Conservation (phyloP, 108 stramenopile species). For the Skeletonema tropicum region DNA sequence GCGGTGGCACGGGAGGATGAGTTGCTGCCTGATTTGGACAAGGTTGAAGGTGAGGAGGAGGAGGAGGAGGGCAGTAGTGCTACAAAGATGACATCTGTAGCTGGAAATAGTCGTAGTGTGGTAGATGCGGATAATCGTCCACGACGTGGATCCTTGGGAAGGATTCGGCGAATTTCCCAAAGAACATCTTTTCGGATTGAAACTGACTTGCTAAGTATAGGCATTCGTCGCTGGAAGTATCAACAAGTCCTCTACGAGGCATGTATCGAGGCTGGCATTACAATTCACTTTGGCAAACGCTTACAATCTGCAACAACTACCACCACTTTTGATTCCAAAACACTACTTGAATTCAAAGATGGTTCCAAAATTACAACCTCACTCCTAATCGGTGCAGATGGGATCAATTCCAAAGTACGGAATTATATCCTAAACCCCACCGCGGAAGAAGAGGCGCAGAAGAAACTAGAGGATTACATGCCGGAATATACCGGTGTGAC, state of each 20-base stretch:
- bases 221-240: slow-evolving; percentile 67
- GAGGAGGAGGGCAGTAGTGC: background rate
- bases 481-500: slow-evolving; percentile 53
- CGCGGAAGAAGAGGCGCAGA: slow-evolving; percentile 13
- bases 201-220: slow-evolving; percentile 50
- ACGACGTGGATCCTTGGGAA: slow-evolving; percentile 30
- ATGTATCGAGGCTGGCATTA: slow-evolving; percentile 39
- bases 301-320: slow-evolving; percentile 6
- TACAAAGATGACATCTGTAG: background rate
- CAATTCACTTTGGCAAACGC: slow-evolving; percentile 59
- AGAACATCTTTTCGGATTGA: slow-evolving; percentile 26
- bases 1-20: slow-evolving; percentile 59
- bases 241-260: slow-evolving; percentile 59
- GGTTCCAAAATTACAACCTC: slow-evolving; percentile 42
- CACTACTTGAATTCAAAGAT: slow-evolving; percentile 53
- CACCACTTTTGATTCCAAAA: slow-evolving; percentile 7
- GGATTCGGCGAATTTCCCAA: no score
- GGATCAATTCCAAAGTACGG: slow-evolving; percentile 67
- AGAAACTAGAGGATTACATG: slow-evolving; percentile 36
- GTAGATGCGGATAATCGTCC: slow-evolving; percentile 26
- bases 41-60: background rate
- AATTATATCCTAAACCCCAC: slow-evolving; percentile 44
- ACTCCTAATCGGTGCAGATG: slow-evolving; percentile 64
- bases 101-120: background rate
- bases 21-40: slow-evolving; percentile 30